These are phyloP conservation scores for Pleoardoris graminearum DNA, from an alignment of 2,329 filamentous ascomycete species.

Conservation along the genomic window DNA sequence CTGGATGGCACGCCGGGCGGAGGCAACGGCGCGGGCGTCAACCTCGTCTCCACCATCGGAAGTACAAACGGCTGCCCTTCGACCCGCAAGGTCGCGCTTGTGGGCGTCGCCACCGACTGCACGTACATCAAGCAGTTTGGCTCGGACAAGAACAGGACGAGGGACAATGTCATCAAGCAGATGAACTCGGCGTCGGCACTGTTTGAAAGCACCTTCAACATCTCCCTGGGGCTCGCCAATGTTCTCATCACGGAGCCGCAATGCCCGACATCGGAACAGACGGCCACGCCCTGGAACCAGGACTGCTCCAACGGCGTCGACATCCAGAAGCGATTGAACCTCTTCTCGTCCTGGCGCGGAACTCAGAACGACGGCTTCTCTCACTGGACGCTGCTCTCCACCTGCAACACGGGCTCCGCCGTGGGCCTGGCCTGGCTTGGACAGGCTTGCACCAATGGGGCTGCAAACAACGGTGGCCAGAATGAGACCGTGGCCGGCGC, in stretches of 20 bases:
- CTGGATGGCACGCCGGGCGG: constrained; percentile 69
- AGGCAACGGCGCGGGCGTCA: constrained; percentile 78
- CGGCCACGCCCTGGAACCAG: constrained; percentile 81
- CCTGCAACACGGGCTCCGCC: constrained; percentile 77
- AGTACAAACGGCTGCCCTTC: constrained; percentile 81
- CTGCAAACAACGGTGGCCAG: constrained; percentile 51
- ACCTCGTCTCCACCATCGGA: constrained; percentile 78
- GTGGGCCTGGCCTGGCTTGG: constrained; percentile 94
- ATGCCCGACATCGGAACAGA: constrained; percentile 72
- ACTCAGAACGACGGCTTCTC: constrained; percentile 77
- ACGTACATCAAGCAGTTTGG: constrained; percentile 77
- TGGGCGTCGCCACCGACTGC: constrained; percentile 93
- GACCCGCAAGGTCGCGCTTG: constrained; percentile 86
- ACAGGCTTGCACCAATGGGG: constrained; percentile 72
- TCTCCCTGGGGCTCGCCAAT: constrained; percentile 87
- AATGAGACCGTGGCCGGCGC: constrained; percentile 77
- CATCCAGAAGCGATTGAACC: constrained; percentile 78
- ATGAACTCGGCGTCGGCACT: constrained; percentile 86
- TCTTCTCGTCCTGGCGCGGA: constrained; percentile 89
- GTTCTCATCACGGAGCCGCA: constrained; percentile 72
- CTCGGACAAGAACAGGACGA: constrained; percentile 68
- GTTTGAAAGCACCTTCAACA: constrained; percentile 92
- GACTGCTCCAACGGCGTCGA: constrained; percentile 64
- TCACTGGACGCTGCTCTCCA: constrained; percentile 89
- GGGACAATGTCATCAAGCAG: constrained; percentile 75